These are phyloP conservation scores for Kentomonas sorsogonicus DNA, from an alignment of 208 protist genomes.

Conservation along the genomic window DNA sequence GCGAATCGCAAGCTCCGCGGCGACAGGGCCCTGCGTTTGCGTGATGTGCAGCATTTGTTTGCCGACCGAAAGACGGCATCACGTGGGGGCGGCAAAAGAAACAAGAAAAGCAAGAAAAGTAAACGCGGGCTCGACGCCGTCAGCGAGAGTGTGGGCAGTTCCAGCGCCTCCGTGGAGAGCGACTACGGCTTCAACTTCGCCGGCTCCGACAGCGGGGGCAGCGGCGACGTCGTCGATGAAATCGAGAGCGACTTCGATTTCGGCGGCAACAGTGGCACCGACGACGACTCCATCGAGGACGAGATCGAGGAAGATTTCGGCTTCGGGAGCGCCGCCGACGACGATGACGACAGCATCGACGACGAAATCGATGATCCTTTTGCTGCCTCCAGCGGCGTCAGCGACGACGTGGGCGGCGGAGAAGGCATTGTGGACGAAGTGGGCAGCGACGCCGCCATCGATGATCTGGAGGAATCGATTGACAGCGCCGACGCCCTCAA, in stretches of 20 bases:
- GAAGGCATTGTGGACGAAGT: constrained; percentile 5
- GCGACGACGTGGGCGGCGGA: constrained; percentile 17
- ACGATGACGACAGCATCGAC: background rate
- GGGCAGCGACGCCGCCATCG: background rate
- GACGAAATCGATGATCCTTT: constrained; percentile 14
- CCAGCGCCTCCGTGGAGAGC: too few species aligned
- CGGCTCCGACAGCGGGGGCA: background rate
- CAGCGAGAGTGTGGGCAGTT: constrained; percentile 10
- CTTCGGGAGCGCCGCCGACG: background rate
- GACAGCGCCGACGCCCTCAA: background rate
- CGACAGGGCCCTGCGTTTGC: background rate
- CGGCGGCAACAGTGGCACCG: constrained; percentile 30
- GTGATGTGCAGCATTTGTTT: too few species aligned
- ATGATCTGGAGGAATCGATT: constrained; percentile 12
- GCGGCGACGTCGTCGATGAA: constrained; percentile 9
- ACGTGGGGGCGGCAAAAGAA: background rate
- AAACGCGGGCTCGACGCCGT: constrained; percentile 7
- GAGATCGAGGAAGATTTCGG: constrained; percentile 42
- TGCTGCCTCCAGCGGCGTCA: constrained; percentile 20
- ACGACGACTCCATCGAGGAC: constrained; percentile 31
- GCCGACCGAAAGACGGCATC: background rate
- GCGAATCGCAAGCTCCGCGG: constrained; percentile 12
- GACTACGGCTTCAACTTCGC: constrained; percentile 9
- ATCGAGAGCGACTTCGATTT: constrained; percentile 14
- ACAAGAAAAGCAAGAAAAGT: background rate